phyloP scores from a whole-genome alignment of 2,329 filamentous ascomycete genomes.

The Botrytis elliptica region DNA sequence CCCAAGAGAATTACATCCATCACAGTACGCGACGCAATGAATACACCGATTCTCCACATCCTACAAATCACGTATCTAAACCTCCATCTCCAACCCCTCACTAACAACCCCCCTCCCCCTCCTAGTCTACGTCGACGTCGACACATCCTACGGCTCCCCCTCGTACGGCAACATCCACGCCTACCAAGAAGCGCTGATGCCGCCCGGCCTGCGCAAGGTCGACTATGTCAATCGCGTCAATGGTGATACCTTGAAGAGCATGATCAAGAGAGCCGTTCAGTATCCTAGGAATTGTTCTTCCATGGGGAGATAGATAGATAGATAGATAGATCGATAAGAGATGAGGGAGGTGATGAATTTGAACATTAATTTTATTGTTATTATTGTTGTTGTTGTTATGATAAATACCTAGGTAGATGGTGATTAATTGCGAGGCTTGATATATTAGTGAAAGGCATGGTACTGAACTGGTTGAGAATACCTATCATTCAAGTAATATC shows the following conservation, averaged over 20 bases:
- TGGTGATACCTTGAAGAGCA: conserved; percentile 39
- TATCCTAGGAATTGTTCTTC: conserved; percentile 23
- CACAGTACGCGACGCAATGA: too few species aligned
- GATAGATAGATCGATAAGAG: not conserved
- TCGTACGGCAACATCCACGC: conserved; percentile 46
- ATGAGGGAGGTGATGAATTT: not conserved
- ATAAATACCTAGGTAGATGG: too few species aligned
- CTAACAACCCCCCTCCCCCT: not conserved
- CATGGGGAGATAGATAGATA: conserved; percentile 6
- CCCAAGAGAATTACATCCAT: too few species aligned
- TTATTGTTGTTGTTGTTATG: too few species aligned
- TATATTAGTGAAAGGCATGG: not conserved
- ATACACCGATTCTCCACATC: too few species aligned
- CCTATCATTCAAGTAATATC: not conserved
- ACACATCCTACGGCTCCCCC: conserved; percentile 43
- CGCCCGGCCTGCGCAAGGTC: conserved; percentile 41
- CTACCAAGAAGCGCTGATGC: conserved; percentile 44
- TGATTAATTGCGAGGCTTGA: not conserved
- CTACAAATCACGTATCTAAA: too few species aligned
- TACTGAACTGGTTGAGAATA: too few species aligned
- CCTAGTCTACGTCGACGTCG: conserved; percentile 45
- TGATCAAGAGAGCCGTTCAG: conserved; percentile 42
- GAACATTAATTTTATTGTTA: too few species aligned
- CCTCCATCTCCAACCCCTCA: too few species aligned
- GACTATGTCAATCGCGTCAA: conserved; percentile 45